A percentile compares a stretch with the other conserved stretches of the same genome.
Conservation (phyloP, 2,329 filamentous ascomycete species). For the Diaporthe velutina region DNA sequence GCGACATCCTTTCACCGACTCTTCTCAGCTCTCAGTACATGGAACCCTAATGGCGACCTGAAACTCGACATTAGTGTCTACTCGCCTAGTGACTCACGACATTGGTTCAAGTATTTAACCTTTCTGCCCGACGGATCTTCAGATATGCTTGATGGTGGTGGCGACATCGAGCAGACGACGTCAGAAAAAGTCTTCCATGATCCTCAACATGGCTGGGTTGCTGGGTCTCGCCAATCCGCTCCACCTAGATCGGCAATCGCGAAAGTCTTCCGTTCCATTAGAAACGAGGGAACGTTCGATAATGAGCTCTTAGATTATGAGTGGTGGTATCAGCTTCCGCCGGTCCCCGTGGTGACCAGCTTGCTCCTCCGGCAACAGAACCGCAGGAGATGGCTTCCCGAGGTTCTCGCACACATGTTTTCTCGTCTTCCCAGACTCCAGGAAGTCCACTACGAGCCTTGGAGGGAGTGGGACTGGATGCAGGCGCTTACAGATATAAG, state of each 20-base stretch:
- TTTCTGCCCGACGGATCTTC: background rate
- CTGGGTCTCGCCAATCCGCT: slow-evolving; percentile 22
- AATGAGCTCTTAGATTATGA: no score
- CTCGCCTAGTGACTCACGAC: background rate
- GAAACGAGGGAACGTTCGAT: no score
- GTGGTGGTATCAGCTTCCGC: background rate
- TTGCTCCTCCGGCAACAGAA: background rate
- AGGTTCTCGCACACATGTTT: no score
- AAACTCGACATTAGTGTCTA: background rate
- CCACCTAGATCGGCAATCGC: slow-evolving; percentile 37
- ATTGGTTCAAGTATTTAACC: background rate
- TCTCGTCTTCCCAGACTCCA: slow-evolving; percentile 47
- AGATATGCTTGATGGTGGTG: background rate
- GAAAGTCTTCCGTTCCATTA: no score
- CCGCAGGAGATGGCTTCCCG: background rate
- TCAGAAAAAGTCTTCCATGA: no score
- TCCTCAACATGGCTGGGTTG: background rate
- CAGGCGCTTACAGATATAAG: slow-evolving; percentile 36
- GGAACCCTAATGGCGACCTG: slow-evolving; percentile 40
- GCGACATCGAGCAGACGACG: background rate
- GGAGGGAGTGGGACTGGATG: slow-evolving; percentile 43
- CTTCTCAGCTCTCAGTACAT: slow-evolving; percentile 47
- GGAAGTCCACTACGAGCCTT: slow-evolving; percentile 50
- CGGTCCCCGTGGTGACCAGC: background rate
- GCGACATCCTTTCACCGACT: slow-evolving; percentile 42